Percentiles rank a stretch among this genome's conserved stretches.
phyloP scores from a whole-genome alignment of 163 green algal species.

The Chlamydomonas reinhardtii region DNA sequence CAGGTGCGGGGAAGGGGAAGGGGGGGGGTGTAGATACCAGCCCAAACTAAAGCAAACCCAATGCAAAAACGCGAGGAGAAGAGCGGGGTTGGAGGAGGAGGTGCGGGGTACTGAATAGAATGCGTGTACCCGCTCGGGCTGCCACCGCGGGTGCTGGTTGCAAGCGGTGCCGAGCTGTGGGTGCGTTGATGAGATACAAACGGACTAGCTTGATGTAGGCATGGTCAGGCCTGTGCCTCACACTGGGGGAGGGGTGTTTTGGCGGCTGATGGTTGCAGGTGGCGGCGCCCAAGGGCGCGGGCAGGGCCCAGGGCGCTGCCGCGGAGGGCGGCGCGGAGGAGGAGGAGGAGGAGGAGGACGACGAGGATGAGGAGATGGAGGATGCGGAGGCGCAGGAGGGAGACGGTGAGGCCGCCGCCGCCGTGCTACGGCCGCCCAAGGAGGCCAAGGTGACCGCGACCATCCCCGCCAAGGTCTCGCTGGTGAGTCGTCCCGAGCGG shows the following conservation, averaged over 20 bases:
- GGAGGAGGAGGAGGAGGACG: not conserved
- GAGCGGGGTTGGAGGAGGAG: no score
- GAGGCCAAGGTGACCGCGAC: conserved; percentile 22
- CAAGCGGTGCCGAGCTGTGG: no score
- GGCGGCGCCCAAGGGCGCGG: not conserved
- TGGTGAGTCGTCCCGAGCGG: not conserved
- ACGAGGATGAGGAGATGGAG: not conserved
- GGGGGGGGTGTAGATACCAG: no score
- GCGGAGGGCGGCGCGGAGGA: not conserved
- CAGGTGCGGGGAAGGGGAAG: conserved; percentile 22
- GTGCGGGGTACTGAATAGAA: no score
- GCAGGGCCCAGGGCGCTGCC: not conserved
- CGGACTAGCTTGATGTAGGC: not conserved
- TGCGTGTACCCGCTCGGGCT: no score
- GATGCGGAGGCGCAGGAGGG: not conserved
- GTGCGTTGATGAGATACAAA: no score
- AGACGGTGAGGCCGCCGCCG: not conserved
- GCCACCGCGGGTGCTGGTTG: no score
- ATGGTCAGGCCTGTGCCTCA: not conserved
- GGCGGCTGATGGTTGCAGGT: not conserved
- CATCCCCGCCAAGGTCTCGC: conserved; percentile 17
- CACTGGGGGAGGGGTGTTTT: no score
- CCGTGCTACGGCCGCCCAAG: not conserved
- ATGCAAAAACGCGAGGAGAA: no score
- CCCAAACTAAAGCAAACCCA: no score